Evolutionary conservation across 441 rosid species (phyloP).

Genomic region (Croton setiger): DNA sequence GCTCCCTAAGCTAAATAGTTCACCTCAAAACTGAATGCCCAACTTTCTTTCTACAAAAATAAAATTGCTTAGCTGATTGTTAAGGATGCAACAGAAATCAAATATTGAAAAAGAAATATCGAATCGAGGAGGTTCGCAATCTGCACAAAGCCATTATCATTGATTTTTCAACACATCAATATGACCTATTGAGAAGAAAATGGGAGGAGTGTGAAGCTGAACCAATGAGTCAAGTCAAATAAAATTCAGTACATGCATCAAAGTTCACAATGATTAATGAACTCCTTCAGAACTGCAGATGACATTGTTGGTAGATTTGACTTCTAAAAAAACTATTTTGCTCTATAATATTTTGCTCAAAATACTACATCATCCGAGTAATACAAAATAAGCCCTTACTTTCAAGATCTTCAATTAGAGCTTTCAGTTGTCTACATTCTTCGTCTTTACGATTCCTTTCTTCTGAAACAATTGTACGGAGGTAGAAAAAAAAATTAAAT

Average conservation of each 20-base stretch:
- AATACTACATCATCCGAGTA: too few species aligned
- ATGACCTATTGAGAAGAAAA: neutral
- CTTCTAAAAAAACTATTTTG: neutral
- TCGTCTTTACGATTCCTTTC: conserved; percentile 54
- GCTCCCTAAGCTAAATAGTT: neutral
- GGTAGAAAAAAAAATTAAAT: neutral
- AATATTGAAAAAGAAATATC: neutral
- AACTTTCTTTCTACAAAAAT: neutral
- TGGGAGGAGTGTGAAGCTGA: neutral
- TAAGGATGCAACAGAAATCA: neutral
- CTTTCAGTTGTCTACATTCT: conserved; percentile 61
- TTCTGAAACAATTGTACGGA: conserved; percentile 40
- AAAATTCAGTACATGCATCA: neutral
- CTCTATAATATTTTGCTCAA: neutral
- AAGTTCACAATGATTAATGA: neutral
- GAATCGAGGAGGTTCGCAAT: neutral
- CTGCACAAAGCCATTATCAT: neutral
- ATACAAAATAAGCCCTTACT: conserved; percentile 33
- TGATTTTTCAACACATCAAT: too few species aligned
- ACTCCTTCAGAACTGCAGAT: neutral
- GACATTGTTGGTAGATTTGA: neutral
- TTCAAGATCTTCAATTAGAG: conserved; percentile 65
- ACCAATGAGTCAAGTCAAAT: conserved; percentile 1
- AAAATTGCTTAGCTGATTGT: neutral
- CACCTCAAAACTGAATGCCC: neutral